These are phyloP conservation scores for Thymus mandschuricus DNA, from an alignment of 257 asterid genomes.

Conservation along the genomic window DNA sequence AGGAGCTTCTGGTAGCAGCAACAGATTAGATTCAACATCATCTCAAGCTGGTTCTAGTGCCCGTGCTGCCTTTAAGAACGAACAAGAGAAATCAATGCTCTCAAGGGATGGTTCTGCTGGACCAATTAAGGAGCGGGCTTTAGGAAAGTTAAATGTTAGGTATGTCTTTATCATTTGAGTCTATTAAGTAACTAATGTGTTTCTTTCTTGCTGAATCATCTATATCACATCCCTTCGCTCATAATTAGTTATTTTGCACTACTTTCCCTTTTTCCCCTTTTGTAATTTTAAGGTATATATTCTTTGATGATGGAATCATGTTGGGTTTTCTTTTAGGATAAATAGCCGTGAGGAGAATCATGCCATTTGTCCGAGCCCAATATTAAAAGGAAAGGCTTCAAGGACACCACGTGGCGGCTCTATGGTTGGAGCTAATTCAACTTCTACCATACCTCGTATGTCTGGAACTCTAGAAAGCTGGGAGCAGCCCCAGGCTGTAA, in stretches of 20 bases:
- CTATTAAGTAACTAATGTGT: conserved; percentile 11
- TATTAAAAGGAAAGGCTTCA: conserved; percentile 81
- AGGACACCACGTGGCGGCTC: conserved; percentile 79
- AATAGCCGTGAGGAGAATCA: conserved; percentile 67
- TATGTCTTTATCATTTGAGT: conserved; percentile 38
- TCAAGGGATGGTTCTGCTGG: conserved; percentile 67
- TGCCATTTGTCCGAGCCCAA: conserved; percentile 57
- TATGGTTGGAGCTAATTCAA: conserved; percentile 47
- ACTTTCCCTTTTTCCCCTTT: not conserved
- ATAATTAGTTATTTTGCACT: conserved; percentile 17
- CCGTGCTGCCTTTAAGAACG: conserved; percentile 68
- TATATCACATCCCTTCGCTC: conserved; percentile 22
- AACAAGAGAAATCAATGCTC: conserved; percentile 67
- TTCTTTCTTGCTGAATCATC: conserved; percentile 11
- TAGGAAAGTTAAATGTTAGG: conserved; percentile 70
- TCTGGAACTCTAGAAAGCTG: conserved; percentile 79
- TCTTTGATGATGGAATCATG: conserved; percentile 5
- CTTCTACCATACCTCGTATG: conserved; percentile 52
- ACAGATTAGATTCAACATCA: conserved; percentile 61
- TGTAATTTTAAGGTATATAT: not conserved
- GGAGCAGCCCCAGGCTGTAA: conserved; percentile 64
- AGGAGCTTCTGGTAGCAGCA: conserved; percentile 56
- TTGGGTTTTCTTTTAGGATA: conserved; percentile 54
- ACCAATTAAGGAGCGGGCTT: conserved; percentile 64
- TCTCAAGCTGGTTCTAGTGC: conserved; percentile 63